These are phyloP conservation scores for Leccinellum luteum DNA, from an alignment of 768 basidiomycete genomes.

Conservation along the genomic window DNA sequence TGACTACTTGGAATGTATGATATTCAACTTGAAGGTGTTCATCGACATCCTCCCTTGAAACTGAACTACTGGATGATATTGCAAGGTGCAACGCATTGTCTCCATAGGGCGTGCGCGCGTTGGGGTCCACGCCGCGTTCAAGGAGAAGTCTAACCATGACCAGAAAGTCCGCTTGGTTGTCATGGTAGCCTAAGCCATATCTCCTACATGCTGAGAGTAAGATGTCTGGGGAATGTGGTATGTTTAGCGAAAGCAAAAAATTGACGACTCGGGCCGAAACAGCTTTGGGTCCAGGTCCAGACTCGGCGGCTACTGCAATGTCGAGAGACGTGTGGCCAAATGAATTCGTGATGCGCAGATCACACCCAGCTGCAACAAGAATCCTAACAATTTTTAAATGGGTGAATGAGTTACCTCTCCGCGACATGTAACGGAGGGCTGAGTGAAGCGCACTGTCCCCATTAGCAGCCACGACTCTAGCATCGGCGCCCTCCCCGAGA, in stretches of 20 bases:
- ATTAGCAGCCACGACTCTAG: not conserved
- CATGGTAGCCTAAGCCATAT: too few species aligned
- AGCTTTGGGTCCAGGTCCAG: too few species aligned
- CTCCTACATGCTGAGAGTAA: not conserved
- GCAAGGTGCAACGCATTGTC: not conserved
- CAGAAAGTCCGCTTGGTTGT: too few species aligned
- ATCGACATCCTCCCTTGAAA: too few species aligned
- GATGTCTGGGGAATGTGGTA: not conserved
- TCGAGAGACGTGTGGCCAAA: not conserved
- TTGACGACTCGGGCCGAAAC: not conserved
- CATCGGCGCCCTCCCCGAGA: not conserved
- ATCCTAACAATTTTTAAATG: not conserved
- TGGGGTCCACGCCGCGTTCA: not conserved
- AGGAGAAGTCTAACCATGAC: not conserved
- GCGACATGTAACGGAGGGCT: not conserved
- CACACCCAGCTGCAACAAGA: not conserved
- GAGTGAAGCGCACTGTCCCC: not conserved
- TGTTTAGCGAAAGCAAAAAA: not conserved
- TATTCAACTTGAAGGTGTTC: too few species aligned
- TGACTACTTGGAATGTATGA: not conserved
- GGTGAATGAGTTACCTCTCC: not conserved
- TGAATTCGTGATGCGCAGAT: not conserved
- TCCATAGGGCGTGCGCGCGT: not conserved
- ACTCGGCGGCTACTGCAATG: too few species aligned
- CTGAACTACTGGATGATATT: too few species aligned